Conservation (phyloP, 1,284 basidiomycete species). For the Thecaphora thlaspeos region DNA sequence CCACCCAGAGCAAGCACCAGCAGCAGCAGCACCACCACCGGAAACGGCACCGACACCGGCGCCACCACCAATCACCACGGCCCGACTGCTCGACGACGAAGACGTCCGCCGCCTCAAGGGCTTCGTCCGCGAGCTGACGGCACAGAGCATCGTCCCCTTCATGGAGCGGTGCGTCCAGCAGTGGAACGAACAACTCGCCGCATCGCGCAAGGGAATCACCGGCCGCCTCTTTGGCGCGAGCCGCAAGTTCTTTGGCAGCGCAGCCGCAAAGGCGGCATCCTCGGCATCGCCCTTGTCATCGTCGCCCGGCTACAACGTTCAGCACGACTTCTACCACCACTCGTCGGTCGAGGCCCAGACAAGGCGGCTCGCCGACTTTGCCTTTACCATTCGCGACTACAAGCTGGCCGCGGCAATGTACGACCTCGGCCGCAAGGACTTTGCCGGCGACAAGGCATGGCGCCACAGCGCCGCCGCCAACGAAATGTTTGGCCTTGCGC, state of each 20-base stretch:
- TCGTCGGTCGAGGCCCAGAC: constrained; percentile 61
- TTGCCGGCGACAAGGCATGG: constrained; percentile 46
- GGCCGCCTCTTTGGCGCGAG: constrained; percentile 68
- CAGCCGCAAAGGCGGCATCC: constrained; percentile 47
- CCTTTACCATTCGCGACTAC: constrained; percentile 85
- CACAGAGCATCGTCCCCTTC: constrained; percentile 88
- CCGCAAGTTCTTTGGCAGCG: constrained; percentile 61
- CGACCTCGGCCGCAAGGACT: constrained; percentile 70
- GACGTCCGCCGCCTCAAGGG: constrained; percentile 78
- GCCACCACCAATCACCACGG: background rate
- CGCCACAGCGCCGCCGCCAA: constrained; percentile 47
- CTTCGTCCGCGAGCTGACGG: constrained; percentile 84
- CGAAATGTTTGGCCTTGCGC: constrained; percentile 52
- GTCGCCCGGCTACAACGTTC: constrained; percentile 42
- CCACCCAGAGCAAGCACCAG: too few relatives aligned
- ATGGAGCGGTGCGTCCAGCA: constrained; percentile 91
- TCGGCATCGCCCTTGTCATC: constrained; percentile 5
- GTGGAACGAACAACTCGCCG: constrained; percentile 88
- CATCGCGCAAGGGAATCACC: constrained; percentile 80
- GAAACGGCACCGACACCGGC: constrained; percentile 6
- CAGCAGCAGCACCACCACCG: too few relatives aligned
- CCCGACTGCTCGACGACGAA: constrained; percentile 64
- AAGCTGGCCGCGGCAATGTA: constrained; percentile 81
- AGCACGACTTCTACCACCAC: constrained; percentile 58
- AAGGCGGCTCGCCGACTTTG: constrained; percentile 84